Evolutionary conservation across 345 rosid species (phyloP), one percentile per base, ranked within the genome.

Genomic region (Syzygium grande): DNA sequence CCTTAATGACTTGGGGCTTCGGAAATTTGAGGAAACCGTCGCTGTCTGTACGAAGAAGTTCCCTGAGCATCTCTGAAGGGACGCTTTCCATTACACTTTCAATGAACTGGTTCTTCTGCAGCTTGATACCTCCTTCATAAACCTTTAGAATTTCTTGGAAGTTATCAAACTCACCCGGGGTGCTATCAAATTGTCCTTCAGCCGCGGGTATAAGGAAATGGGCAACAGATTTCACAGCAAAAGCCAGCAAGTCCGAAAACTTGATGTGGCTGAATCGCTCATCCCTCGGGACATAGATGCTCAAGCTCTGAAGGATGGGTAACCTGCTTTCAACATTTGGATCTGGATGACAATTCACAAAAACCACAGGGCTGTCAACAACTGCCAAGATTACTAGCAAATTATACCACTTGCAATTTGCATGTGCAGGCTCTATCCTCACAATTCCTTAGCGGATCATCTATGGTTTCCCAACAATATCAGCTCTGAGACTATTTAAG

Each of bases 251-350:
- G 83, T 94, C 95, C n/a, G 95, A 89, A 93, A 93, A 88, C 93
- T 97, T 97, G 89, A 93, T 63, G 83, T 92, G 97, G 85, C 97
- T 93, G 87, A 95, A 97, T 80, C 94, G 91, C 90, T 97, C 99
- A 53, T 97, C 99, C 88, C 98, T 89, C 0, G 99, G 99, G n/a
- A 97, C 95, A 73, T 97, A 94, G 55, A 94, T 90, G 90, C 90
- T 90, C 51, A 95, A 52, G 90, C 94, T 92, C 34, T 54, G 52
- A 1, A 88, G 84, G 51, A 93, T 11, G 1, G 92, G 92, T 58
- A 92, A 23, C 91, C 99, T 92, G 90, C 94, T 93, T 91, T 96
- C 99, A 16, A 84, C 86, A 14, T 85, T 54, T 54, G 93, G 91
- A 92, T 94, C 99, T 94, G 92, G 83, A 73, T 38, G 83, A 56